Conservation (phyloP, 768 basidiomycete genomes). For the Zangia roseola region DNA sequence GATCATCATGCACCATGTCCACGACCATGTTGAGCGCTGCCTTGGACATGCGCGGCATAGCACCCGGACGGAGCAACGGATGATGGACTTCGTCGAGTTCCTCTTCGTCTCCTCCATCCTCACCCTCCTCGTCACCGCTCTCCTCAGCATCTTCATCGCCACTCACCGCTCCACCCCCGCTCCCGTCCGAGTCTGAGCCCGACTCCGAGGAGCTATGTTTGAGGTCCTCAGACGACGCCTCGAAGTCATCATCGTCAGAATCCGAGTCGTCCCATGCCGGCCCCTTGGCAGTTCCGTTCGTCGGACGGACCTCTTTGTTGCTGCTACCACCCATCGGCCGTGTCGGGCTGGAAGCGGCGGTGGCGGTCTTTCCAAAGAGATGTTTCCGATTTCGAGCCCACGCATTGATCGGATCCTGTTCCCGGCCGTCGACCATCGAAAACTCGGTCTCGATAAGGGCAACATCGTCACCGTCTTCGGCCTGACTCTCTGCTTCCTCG, state of each 20-base stretch:
- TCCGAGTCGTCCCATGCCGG: constrained; percentile 35
- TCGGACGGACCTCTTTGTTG: constrained; percentile 1
- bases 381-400: constrained; percentile 64
- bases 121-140: constrained; percentile 41
- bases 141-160: constrained; percentile 34
- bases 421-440: constrained; percentile 67
- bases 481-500: constrained; percentile 24
- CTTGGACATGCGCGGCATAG: constrained; percentile 67
- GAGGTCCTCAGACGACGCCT: constrained; percentile 42
- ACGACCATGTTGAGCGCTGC: constrained; percentile 65
- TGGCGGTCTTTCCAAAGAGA: constrained; percentile 46
- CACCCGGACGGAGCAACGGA: constrained; percentile 62
- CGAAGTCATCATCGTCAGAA: constrained; percentile 36
- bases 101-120: constrained; percentile 38
- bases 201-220: constrained; percentile 37
- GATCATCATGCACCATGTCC: constrained; percentile 56
- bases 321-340: neutral
- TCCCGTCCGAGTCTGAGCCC: constrained; percentile 28
- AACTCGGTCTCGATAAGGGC: constrained; percentile 63
- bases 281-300: constrained; percentile 21
- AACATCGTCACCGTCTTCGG: constrained; percentile 37
- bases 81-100: constrained; percentile 56
- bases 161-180: constrained; percentile 32
- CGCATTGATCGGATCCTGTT: constrained; percentile 59
- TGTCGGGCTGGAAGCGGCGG: neutral